Base-by-base conservation (phyloP, 805 yeast species). In the Priceomyces melissophilus region DNA sequence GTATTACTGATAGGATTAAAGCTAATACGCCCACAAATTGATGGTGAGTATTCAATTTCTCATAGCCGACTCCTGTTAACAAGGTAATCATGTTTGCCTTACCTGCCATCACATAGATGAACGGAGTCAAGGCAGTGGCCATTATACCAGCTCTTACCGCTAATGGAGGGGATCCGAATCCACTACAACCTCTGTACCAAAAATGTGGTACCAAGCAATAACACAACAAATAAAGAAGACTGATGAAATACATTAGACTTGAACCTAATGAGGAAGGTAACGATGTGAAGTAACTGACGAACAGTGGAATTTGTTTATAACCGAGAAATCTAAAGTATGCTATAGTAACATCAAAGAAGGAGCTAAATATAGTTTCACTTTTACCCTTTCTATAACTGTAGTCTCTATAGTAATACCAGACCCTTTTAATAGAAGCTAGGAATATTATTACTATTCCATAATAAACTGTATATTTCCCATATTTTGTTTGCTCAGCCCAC, bases 91-190 rank as follows among this genome's bases (percentile, higher is more conserved):
- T 48, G 51, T 78, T 79, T 4, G 76, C 53, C 53, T 79, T 78
- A 2, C 83, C 82, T 0, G 79, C 69, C 41, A 78, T 51, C 3
- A 76, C 60, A 40, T 69, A 67, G 30, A 77, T 55, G 49, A 76
- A 73, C 0, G 83, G 82, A 6, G 74, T 63, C 34, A 77, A 56
- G 0, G 79, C 78, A 26, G 68, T 59, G 1, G 77, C 69, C 70
- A 73, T 69, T 23, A 75, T 45, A 2, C 82, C 82, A 1, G 81
- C 62, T 36, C 83, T 55, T 1, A 75, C 71, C 0, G 79, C 79
- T 28, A 79, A 44, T 8, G 82, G 83, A n/a, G 82, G 79, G 3
- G 79, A 65, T 1, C 83, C 84, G 54, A 77, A 78, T 0, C 78
- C 79, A 3, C 58, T 28, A 52, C 84, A 79, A 0, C 58, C 76